These are phyloP conservation scores for Arthrobotrys musiformis DNA, from an alignment of 2,329 filamentous ascomycete genomes.

Conservation along the genomic window DNA sequence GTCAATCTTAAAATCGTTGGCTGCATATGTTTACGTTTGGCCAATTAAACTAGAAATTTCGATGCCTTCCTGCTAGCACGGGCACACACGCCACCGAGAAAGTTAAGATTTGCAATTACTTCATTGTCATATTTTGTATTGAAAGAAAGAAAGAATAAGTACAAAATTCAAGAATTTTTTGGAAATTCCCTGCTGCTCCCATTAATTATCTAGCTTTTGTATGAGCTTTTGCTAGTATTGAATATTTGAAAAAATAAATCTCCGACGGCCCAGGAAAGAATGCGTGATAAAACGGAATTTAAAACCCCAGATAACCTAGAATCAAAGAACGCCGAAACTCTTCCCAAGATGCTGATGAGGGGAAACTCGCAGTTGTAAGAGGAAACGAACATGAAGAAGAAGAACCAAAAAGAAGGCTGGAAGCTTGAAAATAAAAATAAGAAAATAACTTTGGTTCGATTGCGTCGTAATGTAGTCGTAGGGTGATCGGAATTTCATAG, in stretches of 20 bases:
- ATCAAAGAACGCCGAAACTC: conserved; percentile 10
- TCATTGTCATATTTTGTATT: neutral
- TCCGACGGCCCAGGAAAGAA: neutral
- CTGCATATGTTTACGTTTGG: no score
- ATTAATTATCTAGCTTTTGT: neutral
- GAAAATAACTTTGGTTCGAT: neutral
- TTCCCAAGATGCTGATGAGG: neutral
- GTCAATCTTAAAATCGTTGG: no score
- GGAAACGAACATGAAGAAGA: neutral
- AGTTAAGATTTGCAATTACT: neutral
- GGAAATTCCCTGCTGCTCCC: neutral
- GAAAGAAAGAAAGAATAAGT: neutral
- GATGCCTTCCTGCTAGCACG: no score
- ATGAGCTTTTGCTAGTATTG: neutral
- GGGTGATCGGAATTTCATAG: neutral
- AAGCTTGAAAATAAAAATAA: neutral
- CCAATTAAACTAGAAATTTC: no score
- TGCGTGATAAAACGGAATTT: conserved; percentile 6
- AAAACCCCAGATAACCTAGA: neutral
- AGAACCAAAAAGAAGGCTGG: neutral
- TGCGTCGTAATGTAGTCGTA: conserved; percentile 3
- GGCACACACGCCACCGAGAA: no score
- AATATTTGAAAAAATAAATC: conserved; percentile 1
- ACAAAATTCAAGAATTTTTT: neutral
- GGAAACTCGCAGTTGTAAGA: neutral